Evolutionary conservation across 805 yeast species (phyloP).

Genomic region (Scheffersomyces coipomensis): DNA sequence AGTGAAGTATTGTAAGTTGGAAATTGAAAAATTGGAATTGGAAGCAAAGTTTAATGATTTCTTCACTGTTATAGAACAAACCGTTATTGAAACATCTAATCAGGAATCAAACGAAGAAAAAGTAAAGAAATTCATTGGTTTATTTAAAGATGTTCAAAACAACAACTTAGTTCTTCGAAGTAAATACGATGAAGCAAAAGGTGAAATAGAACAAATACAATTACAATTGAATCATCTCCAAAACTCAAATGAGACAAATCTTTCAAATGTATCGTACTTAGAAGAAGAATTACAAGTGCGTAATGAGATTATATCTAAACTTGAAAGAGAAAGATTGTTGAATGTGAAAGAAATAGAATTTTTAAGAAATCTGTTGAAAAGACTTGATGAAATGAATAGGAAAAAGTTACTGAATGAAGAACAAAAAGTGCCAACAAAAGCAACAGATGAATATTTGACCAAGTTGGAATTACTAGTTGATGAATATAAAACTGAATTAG

Average conservation of each 20-base stretch:
- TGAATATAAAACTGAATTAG: slow-evolving; percentile 53
- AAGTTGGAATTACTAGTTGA: slow-evolving; percentile 50
- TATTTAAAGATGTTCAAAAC: slow-evolving; percentile 32
- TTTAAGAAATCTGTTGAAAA: slow-evolving; percentile 54
- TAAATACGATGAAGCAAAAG: slow-evolving; percentile 23
- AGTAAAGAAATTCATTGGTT: slow-evolving; percentile 37
- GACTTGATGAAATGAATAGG: slow-evolving; percentile 35
- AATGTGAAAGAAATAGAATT: slow-evolving; percentile 59
- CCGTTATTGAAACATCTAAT: slow-evolving; percentile 13
- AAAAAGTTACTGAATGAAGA: slow-evolving; percentile 13
- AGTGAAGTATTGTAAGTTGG: slow-evolving; percentile 45
- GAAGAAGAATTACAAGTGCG: slow-evolving; percentile 9
- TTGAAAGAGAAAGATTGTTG: slow-evolving; percentile 51
- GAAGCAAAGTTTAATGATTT: slow-evolving; percentile 45
- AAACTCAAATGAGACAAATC: slow-evolving; percentile 9
- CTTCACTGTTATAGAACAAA: slow-evolving; percentile 42
- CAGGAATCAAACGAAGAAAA: slow-evolving; percentile 14
- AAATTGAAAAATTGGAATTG: slow-evolving; percentile 48
- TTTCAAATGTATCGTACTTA: slow-evolving; percentile 6
- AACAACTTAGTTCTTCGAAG: slow-evolving; percentile 35
- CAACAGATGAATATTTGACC: slow-evolving; percentile 35
- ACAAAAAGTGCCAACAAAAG: slow-evolving; percentile 23
- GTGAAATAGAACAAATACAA: slow-evolving; percentile 16
- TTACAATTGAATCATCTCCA: slow-evolving; percentile 10
- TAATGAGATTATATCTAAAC: slow-evolving; percentile 26